These are phyloP conservation scores for Podospora tetraspora DNA, from an alignment of 495 filamentous ascomycete species.

Conservation along the genomic window DNA sequence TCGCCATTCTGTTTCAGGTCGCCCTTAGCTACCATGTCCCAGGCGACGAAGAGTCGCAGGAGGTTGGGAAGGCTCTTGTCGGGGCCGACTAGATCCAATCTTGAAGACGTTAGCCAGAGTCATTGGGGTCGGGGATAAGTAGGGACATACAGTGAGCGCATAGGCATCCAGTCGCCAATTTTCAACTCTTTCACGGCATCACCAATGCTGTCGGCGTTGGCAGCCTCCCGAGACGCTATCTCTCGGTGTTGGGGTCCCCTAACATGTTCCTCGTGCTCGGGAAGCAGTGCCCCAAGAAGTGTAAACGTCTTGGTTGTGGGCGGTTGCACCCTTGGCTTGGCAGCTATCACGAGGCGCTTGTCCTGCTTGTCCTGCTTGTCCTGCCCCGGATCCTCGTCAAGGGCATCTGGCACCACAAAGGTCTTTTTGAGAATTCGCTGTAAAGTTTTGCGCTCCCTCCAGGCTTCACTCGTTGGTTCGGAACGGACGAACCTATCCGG, in stretches of 20 bases:
- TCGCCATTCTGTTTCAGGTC: conserved; percentile 8
- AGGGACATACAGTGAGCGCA: neutral
- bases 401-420: conserved; percentile 28
- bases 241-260: neutral
- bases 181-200: neutral
- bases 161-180: neutral
- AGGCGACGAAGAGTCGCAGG: conserved; percentile 16
- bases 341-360: neutral
- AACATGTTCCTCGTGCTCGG: neutral
- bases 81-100: conserved; percentile 17
- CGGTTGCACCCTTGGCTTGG: neutral
- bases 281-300: neutral
- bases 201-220: neutral
- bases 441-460: conserved; percentile 6
- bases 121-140: neutral
- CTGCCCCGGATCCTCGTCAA: conserved; percentile 21
- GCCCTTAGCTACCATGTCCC: conserved; percentile 12
- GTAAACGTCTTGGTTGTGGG: neutral
- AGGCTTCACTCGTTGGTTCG: neutral
- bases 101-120: conserved; percentile 12
- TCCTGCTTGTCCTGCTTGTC: neutral
- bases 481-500: conserved; percentile 9
- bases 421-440: conserved; percentile 9
- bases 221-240: neutral
- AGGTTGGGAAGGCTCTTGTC: neutral